Evolutionary conservation across 306 rosid species (phyloP), one percentile per base, ranked within the genome.

Genomic region (Prosopis cineraria): DNA sequence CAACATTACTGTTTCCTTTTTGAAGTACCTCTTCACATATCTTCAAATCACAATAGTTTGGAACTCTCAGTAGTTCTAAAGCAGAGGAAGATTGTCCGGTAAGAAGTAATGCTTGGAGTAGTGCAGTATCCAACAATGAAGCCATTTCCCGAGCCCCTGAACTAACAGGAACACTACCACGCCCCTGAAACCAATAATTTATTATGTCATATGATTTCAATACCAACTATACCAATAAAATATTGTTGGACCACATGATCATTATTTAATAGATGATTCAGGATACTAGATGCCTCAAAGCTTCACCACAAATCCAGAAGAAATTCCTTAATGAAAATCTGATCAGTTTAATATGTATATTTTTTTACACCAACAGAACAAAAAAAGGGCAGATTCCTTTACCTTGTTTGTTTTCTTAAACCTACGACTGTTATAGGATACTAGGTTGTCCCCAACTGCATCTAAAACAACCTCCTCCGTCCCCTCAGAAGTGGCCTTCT

Each of bases 401-500:
- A 96, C 99, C 98, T 96, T 96, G 84, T 89, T 89, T 79, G 87
- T 75, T 84, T 90, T 96, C 84, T 83, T 96, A 74, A 81, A 84
- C 86, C 96, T 87, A 73, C 64, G 73, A 72, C 84, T 80, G 58
- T 78, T 89, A 82, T 80, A 86, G 64, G 90, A 81, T 56, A 85
- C 41, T 27, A 80, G 84, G 84, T 81, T 87, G 79, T 93, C 90
- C 85, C 98, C 98, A 79, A 91, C 97, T 12, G 91, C 99, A 82
- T 87, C 99, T 73, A 87, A 85, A 84, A 96, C 97, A 53, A 90
- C 99, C 91, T 93, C 98, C 77, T 93, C 96, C 66, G 99, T 96
- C 87, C 97, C 98, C 87, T 96, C 99, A 44, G 97, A 88, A 78
- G 99, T 86, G 78, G 99, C 99, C 86, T 88, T 93, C 86, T 96